Evolutionary conservation across 2,329 filamentous ascomycete genomes (phyloP).

Genomic region (Fusarium papillatum): DNA sequence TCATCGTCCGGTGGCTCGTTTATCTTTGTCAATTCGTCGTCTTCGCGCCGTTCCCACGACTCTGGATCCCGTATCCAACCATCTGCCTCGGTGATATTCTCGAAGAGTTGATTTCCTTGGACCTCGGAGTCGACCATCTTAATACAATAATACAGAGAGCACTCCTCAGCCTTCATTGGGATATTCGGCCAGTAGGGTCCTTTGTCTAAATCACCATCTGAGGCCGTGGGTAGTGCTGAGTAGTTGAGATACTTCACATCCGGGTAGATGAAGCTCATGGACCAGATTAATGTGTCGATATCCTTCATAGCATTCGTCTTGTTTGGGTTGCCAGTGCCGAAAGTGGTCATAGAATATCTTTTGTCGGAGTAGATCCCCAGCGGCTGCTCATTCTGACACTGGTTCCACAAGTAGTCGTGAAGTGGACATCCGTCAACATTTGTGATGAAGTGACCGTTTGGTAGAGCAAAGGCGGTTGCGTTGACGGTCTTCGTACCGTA

Average conservation of each 20-base stretch:
- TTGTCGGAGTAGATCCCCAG: not conserved
- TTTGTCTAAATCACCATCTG: not conserved
- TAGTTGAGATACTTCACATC: constrained; percentile 8
- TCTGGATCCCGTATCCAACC: not conserved
- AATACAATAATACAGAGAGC: constrained; percentile 24
- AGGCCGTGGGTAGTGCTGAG: not conserved
- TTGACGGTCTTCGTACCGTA: not conserved
- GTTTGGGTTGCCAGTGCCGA: constrained; percentile 23
- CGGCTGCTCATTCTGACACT: not conserved
- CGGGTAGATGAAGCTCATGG: constrained; percentile 21
- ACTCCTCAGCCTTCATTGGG: constrained; percentile 13
- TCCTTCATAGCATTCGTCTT: constrained; percentile 28
- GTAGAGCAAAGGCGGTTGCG: constrained; percentile 2
- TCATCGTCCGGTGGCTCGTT: constrained; percentile 3
- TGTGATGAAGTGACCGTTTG: constrained; percentile 18
- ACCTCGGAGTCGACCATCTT: constrained; percentile 10
- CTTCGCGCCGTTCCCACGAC: constrained; percentile 4
- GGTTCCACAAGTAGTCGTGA: not conserved
- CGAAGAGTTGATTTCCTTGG: constrained; percentile 5
- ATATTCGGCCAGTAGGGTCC: constrained; percentile 14
- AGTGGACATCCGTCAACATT: constrained; percentile 12
- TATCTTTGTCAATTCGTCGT: not conserved
- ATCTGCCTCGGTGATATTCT: constrained; percentile 1
- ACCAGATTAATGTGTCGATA: constrained; percentile 31
- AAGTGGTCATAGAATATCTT: constrained; percentile 13